Conservation (phyloP, 2,329 filamentous ascomycete species). For the Coniochaeta sp. region DNA sequence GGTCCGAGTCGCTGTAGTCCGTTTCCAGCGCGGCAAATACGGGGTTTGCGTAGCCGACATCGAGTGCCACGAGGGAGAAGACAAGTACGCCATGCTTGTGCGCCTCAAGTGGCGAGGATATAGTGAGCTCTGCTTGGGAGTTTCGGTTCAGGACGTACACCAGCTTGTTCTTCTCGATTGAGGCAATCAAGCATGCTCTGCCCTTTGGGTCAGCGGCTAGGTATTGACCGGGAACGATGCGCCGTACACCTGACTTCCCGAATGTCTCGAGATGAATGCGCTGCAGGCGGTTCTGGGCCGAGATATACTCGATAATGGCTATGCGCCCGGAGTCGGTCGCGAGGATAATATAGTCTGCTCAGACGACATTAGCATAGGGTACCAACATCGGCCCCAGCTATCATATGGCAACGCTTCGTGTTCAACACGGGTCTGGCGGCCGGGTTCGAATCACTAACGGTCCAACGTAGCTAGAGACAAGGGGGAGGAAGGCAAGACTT, state of each 20-base stretch:
- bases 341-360: slow-evolving; percentile 86
- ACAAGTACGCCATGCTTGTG: slow-evolving; percentile 90
- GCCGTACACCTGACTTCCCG: slow-evolving; percentile 89
- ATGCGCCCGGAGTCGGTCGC: slow-evolving; percentile 94
- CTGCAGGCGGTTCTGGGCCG: slow-evolving; percentile 78
- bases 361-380: slow-evolving; percentile 16
- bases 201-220: slow-evolving; percentile 93
- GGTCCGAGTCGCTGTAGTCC: slow-evolving; percentile 85
- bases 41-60: slow-evolving; percentile 95
- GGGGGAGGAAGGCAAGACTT: slow-evolving; percentile 42
- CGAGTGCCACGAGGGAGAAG: slow-evolving; percentile 78
- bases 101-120: slow-evolving; percentile 93
- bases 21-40: slow-evolving; percentile 93
- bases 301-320: slow-evolving; percentile 85
- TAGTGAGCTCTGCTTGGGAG: slow-evolving; percentile 87
- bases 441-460: slow-evolving; percentile 59
- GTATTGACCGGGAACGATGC: slow-evolving; percentile 93
- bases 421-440: slow-evolving; percentile 33
- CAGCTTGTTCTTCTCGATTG: slow-evolving; percentile 97
- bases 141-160: slow-evolving; percentile 98
- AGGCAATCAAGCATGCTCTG: slow-evolving; percentile 87
- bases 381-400: slow-evolving; percentile 1
- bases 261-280: slow-evolving; percentile 95
- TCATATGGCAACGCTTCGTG: neutral
- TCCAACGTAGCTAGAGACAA: slow-evolving; percentile 45